Base-by-base conservation (phyloP, 495 filamentous ascomycete species). In the Penicillium silybi region DNA sequence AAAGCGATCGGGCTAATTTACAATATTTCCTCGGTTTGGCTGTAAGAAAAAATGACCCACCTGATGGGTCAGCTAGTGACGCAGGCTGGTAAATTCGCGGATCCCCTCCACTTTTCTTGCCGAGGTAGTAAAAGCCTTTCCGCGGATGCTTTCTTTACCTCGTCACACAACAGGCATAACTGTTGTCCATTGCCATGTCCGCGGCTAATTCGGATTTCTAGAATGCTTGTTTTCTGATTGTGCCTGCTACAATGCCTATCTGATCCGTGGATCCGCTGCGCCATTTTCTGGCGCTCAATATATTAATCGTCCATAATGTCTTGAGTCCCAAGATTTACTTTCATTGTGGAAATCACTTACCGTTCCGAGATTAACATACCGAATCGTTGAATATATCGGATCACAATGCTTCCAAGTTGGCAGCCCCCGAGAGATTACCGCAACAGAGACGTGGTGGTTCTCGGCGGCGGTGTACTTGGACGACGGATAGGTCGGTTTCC, bases 391-490 rank as follows among this genome's bases (percentile, higher is more conserved):
- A 32, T 1, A 32, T 2, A 32, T 1, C 29, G 10, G 29, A 39
- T 20, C 25, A 19, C 20, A 27, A 60, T 60, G 57, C 19, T 17
- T 26, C 22, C 46, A 23, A 11, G 15, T 10, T 74, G 66, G 67
- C 44, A 58, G 41, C 66, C 70, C 44, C 69, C 72, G 4, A 41
- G 49, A 4, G 41, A 68, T 29, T 72, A 69, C 55, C 48, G 57
- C n/a, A 59, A 47, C 8, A 69, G 70, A 3, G 73, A 73, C 5
- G 71, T 80, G 18, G 57, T 56, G 19, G 55, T 80, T 34, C 58
- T 78, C 10, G 76, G 77, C 0, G 75, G 63, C 23, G 77, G 77
- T 25, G 74, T 78, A 0, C 66, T 80, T 1, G 76, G 76, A 15
- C 66, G 73, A 45, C 66, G 73, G 27, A 64, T 79, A 10, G 71